Evolutionary conservation across 805 yeast species (phyloP), one percentile per base, ranked within the genome.

Genomic region (Pichia deserticola): DNA sequence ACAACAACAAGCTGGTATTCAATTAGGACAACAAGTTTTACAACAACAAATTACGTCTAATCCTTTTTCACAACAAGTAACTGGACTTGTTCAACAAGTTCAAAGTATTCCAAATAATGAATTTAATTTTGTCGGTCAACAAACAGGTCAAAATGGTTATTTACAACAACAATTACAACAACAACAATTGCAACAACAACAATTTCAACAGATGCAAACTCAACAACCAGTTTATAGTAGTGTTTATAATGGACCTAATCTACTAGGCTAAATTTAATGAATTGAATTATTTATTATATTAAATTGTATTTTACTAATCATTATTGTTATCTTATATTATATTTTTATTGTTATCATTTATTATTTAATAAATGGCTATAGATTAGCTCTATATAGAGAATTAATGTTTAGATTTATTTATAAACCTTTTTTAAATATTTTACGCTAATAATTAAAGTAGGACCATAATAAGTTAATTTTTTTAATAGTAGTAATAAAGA

Each of bases 191-290:
- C 42, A 33, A 27, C 42, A 35, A 28, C 49, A 46, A 37, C 46
- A 42, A 35, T 42, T 38, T 34, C 46, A 42, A 29, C 44, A 40
- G 15, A 48, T 38, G 27, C 53, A 20, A 20, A 20, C 20, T 20
- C 20, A 51, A 36, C 53, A 45, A 36, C 47, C 15, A 36, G 12
- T 42, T 12, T 32, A 33, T 37, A 51, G 47, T 36, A 59, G 57
- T 34, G 56, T 55, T 36, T 63, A 63, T 47, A 58, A 43, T 41
- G 68, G 68, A 29, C 68, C 68, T n/a, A 63, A 59, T 46, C 55
- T 64, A 40, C 35, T 47, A 9, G 48, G 50, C 20, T 49, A 37
- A 8, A 30, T 4, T 7, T 28, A 11, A 8, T 37, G 7, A 25
- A 28, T n/a, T 27, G 5, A n/a, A n/a, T 37, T 33, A 20, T 20